Evolutionary conservation across 1,139 yeast genomes (phyloP).

Genomic region (Taphrina sp.): DNA sequence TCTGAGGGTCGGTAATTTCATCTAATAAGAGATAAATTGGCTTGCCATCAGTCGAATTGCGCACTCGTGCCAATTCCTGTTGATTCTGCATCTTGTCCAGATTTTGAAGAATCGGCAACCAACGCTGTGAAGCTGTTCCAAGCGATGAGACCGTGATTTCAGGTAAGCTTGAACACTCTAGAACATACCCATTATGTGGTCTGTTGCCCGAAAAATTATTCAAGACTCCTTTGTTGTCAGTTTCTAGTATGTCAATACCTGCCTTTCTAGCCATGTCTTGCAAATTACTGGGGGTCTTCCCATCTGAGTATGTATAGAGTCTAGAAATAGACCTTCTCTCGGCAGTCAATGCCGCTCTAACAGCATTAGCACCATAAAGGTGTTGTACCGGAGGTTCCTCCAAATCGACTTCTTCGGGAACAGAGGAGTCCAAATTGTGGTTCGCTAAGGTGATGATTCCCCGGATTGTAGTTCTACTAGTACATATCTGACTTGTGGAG

Average conservation of each 20-base stretch:
- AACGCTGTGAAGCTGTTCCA: background rate
- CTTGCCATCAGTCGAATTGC: background rate
- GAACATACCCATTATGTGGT: constrained; percentile 25
- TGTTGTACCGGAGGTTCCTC: background rate
- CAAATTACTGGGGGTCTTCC: background rate
- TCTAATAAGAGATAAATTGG: constrained; percentile 32
- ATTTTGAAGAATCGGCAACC: constrained; percentile 13
- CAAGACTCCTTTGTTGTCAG: constrained; percentile 8
- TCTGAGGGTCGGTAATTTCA: constrained; percentile 75
- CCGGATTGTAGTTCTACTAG: no score
- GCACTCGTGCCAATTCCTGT: background rate
- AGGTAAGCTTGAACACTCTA: constrained; percentile 5
- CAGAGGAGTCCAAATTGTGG: background rate
- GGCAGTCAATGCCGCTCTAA: constrained; percentile 10
- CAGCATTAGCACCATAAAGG: constrained; percentile 19
- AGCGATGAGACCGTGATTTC: background rate
- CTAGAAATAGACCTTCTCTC: constrained; percentile 1
- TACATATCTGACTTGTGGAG: no score
- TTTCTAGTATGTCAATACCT: background rate
- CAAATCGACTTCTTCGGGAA: background rate
- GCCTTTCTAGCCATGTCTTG: constrained; percentile 7
- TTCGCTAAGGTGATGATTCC: background rate
- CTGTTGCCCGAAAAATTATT: constrained; percentile 7
- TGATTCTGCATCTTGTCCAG: constrained; percentile 2
- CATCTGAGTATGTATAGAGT: background rate